Evolutionary conservation across 2,329 filamentous ascomycete species (phyloP).

Genomic region (Ceratocystis albifundus): DNA sequence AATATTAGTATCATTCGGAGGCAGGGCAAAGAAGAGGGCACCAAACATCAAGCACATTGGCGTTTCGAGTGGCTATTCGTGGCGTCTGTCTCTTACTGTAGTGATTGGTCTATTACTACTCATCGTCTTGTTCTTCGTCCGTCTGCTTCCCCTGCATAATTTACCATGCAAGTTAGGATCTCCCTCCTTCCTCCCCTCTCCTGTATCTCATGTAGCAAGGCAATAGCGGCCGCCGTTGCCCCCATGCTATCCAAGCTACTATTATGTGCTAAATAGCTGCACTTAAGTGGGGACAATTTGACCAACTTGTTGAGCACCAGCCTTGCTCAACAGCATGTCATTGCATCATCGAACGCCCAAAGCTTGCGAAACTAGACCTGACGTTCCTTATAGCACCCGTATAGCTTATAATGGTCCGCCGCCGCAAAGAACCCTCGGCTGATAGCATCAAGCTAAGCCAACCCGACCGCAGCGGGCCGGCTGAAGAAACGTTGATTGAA

Average conservation of each 20-base stretch:
- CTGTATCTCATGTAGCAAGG: not conserved
- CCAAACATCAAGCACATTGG: no score
- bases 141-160: not conserved
- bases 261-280: not conserved
- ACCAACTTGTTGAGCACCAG: not conserved
- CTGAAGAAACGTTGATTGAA: constrained; percentile 59
- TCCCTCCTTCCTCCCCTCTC: not conserved
- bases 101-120: no score
- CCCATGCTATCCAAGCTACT: not conserved
- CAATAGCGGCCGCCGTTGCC: no score
- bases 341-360: not conserved
- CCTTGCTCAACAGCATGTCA: not conserved
- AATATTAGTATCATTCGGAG: no score
- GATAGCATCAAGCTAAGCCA: constrained; percentile 50
- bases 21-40: no score
- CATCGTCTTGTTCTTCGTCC: not conserved
- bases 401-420: constrained; percentile 36
- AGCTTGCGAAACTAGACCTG: not conserved
- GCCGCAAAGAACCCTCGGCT: constrained; percentile 37
- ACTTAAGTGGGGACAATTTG: not conserved
- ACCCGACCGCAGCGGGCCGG: constrained; percentile 53
- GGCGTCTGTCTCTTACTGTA: no score
- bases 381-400: not conserved
- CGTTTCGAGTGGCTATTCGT: no score
- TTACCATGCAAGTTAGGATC: not conserved